A percentile compares a stretch with the other conserved stretches of the same genome.
These are phyloP conservation scores for Lodderomyces jiufengensis DNA, from an alignment of 1,139 yeast genomes.

Conservation along the genomic window DNA sequence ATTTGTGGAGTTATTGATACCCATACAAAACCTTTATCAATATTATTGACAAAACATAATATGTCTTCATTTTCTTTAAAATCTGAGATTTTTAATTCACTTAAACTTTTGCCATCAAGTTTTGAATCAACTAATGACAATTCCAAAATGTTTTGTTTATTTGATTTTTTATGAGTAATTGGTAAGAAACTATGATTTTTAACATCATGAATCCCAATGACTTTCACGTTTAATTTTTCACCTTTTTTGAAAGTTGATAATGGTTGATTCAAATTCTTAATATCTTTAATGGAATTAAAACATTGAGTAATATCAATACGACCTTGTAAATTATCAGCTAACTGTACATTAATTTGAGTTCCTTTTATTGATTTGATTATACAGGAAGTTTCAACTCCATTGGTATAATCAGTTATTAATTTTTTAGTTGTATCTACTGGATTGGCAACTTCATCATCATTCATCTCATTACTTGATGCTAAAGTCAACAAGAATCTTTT, in stretches of 20 bases:
- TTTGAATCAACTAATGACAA: constrained; percentile 50
- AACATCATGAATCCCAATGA: constrained; percentile 77
- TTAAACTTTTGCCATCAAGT: constrained; percentile 18
- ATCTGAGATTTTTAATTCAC: constrained; percentile 34
- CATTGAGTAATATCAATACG: constrained; percentile 75
- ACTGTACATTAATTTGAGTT: constrained; percentile 69
- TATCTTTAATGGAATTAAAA: constrained; percentile 53
- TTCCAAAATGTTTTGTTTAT: constrained; percentile 61
- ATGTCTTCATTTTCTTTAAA: constrained; percentile 42
- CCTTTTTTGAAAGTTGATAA: constrained; percentile 58
- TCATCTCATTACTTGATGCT: constrained; percentile 28
- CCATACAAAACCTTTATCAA: constrained; percentile 57
- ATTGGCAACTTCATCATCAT: constrained; percentile 33
- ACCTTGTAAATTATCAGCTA: constrained; percentile 80
- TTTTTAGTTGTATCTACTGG: constrained; percentile 59
- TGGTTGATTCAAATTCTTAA: constrained; percentile 58
- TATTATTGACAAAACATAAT: constrained; percentile 51
- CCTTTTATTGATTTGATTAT: constrained; percentile 60
- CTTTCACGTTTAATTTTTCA: constrained; percentile 53
- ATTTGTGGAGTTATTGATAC: constrained; percentile 67
- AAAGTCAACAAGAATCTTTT: constrained; percentile 67
- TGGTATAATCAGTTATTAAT: constrained; percentile 46
- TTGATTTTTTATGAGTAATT: constrained; percentile 53
- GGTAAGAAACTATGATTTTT: constrained; percentile 69
- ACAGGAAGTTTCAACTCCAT: constrained; percentile 64